Conservation (phyloP, 2,329 filamentous ascomycete genomes). For the Beauveria sp. region DNA sequence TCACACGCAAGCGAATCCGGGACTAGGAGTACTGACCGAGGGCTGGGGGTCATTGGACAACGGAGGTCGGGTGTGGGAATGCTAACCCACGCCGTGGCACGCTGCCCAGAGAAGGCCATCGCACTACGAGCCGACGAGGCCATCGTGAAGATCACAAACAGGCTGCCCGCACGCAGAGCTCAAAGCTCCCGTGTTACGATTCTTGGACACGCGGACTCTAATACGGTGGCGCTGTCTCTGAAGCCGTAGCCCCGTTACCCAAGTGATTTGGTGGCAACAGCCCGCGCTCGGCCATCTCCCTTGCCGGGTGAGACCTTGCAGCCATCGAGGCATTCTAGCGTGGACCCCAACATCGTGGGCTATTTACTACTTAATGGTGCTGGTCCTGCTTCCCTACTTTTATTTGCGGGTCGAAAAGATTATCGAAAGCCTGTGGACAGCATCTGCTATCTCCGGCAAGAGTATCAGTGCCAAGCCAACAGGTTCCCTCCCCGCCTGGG, state of each 20-base stretch:
- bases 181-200: background rate
- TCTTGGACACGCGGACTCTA: conserved; percentile 1
- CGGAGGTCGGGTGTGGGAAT: background rate
- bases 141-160: conserved; percentile 8
- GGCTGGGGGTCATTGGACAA: background rate
- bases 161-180: background rate
- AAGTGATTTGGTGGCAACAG: conserved; percentile 4
- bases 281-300: conserved; percentile 16
- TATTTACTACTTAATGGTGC: conserved; percentile 17
- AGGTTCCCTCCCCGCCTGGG: conserved; percentile 12
- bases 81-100: conserved; percentile 2
- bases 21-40: background rate
- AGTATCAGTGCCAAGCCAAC: conserved; percentile 10
- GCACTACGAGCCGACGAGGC: conserved; percentile 5
- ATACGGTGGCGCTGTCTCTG: conserved; percentile 9
- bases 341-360: conserved; percentile 8
- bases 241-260: conserved; percentile 3
- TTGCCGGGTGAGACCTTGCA: conserved; percentile 21
- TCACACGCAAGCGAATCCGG: background rate
- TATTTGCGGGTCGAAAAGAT: conserved; percentile 11
- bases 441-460: background rate
- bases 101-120: background rate
- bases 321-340: conserved; percentile 11
- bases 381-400: conserved; percentile 12
- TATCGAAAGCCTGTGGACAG: conserved; percentile 8